These are phyloP conservation scores for Omphalea diandra DNA, from an alignment of 441 rosid species.

Conservation along the genomic window DNA sequence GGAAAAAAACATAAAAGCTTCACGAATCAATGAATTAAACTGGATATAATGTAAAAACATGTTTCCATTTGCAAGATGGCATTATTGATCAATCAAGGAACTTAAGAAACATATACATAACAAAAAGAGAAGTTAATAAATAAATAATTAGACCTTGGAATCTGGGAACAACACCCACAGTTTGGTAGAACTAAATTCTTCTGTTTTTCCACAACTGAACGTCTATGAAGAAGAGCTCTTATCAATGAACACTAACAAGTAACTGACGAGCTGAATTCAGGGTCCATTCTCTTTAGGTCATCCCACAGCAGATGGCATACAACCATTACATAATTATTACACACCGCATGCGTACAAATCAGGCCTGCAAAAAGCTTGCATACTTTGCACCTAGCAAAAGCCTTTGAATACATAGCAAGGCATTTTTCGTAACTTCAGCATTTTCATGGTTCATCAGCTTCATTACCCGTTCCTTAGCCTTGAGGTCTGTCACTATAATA, in stretches of 20 bases:
- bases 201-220: slow-evolving; percentile 2
- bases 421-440: slow-evolving; percentile 86
- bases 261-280: slow-evolving; percentile 1
- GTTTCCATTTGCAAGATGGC: not conserved
- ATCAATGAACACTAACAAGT: not conserved
- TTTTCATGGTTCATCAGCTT: slow-evolving; percentile 92
- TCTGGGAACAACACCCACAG: not conserved
- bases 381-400: slow-evolving; percentile 96
- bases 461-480: slow-evolving; percentile 97
- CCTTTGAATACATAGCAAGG: slow-evolving; percentile 92
- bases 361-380: slow-evolving; percentile 95
- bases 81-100: slow-evolving; percentile 16
- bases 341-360: slow-evolving; percentile 16
- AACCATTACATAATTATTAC: slow-evolving; percentile 5
- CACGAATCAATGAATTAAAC: not conserved
- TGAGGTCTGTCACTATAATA: slow-evolving; percentile 82
- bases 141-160: slow-evolving; percentile 12
- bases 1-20: not conserved
- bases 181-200: not conserved
- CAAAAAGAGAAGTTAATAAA: slow-evolving; percentile 2
- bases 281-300: not conserved
- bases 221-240: slow-evolving; percentile 5
- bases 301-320: not conserved
- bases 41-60: not conserved
- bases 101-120: slow-evolving; percentile 13